These are phyloP conservation scores for Penicillium sp. DNA, from an alignment of 2,329 filamentous ascomycete species.

Conservation along the genomic window DNA sequence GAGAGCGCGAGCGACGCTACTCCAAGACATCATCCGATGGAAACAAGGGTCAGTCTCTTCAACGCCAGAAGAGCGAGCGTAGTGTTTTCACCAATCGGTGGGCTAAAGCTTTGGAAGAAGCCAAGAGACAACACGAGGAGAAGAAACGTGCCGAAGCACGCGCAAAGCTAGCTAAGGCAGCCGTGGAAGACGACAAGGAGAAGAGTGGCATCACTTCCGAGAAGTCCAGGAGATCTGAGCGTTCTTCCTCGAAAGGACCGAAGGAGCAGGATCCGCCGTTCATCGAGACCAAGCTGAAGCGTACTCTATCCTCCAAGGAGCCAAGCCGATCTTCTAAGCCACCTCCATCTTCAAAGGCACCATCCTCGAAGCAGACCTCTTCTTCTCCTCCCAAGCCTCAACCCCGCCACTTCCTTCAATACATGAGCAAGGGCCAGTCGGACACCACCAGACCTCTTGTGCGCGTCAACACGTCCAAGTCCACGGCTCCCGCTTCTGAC, in stretches of 20 bases:
- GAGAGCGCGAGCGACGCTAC: slow-evolving; percentile 34
- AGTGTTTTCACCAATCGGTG: slow-evolving; percentile 35
- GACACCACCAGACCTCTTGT: slow-evolving; percentile 41
- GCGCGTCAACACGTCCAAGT: slow-evolving; percentile 37
- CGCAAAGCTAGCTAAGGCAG: slow-evolving; percentile 20
- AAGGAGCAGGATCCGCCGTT: slow-evolving; percentile 9
- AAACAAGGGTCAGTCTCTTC: slow-evolving; percentile 27
- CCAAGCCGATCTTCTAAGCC: slow-evolving; percentile 9
- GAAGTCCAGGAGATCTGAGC: slow-evolving; percentile 19
- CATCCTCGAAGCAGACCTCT: slow-evolving; percentile 30
- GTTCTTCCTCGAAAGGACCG: slow-evolving; percentile 11
- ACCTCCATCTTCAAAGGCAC: slow-evolving; percentile 29
- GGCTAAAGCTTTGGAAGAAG: slow-evolving; percentile 36
- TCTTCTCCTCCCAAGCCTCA: slow-evolving; percentile 18
- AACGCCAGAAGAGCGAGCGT: slow-evolving; percentile 35
- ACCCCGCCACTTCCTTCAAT: slow-evolving; percentile 33
- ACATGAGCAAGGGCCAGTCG: slow-evolving; percentile 42
- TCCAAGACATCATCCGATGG: slow-evolving; percentile 40
- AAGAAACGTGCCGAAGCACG: slow-evolving; percentile 27
- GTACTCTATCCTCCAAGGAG: slow-evolving; percentile 9
- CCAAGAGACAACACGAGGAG: slow-evolving; percentile 36
- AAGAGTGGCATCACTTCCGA: slow-evolving; percentile 17
- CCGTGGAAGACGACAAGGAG: slow-evolving; percentile 21
- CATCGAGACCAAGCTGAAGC: slow-evolving; percentile 15
- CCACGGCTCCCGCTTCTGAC: slow-evolving; percentile 30